Base-by-base conservation (phyloP, 768 basidiomycete genomes). In the Daedaleopsis nitida region DNA sequence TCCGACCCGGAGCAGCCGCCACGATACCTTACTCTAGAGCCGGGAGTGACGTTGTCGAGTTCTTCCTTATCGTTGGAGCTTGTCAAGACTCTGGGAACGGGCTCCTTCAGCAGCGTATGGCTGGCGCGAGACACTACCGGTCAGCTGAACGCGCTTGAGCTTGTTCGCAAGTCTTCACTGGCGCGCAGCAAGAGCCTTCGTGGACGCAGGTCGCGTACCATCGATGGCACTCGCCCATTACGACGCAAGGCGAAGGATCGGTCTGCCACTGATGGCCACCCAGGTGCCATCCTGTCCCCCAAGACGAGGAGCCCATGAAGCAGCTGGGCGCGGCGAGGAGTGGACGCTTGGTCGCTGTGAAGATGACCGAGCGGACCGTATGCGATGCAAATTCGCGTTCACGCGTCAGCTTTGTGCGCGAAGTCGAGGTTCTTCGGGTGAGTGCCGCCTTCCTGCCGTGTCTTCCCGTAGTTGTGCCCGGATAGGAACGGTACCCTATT, bases 401-500 rank as follows among this genome's bases (percentile, higher is more conserved):
- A 58, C 70, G 89, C 43, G 88, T 92, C 50, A 85, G 85, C 50
- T 93, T 94, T 65, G 83, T 91, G 32, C 78, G 92, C 27, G 92
- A 94, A 75, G 92, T 92, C 16, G 89, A 92, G 69, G 87, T 95
- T 4, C 75, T 94, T n/a, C 81, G 87, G 75, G 88, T 89, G 68
- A 73, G 85, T 77, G 37, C 24, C 60, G 44, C 23, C 34, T 53
- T 44, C n/a, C 51, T 43, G n/a, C 24, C 14, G 8, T 63, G 55
- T n/a, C 60, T n/a, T 49, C 1, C n/a, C 19, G 19, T 14, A 2
- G 8, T 39, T 34, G 3, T 27, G 12, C 38, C 52, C 53, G 12
- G 21, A n/a, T 45, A 45, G 9, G 44, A 21, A n/a, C 44, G 11
- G 17, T 45, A 45, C 16, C 44, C 9, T 45, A 45, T 45, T 10